phyloP scores from a whole-genome alignment of 2,329 filamentous ascomycete species.

The Claviceps cyperi region DNA sequence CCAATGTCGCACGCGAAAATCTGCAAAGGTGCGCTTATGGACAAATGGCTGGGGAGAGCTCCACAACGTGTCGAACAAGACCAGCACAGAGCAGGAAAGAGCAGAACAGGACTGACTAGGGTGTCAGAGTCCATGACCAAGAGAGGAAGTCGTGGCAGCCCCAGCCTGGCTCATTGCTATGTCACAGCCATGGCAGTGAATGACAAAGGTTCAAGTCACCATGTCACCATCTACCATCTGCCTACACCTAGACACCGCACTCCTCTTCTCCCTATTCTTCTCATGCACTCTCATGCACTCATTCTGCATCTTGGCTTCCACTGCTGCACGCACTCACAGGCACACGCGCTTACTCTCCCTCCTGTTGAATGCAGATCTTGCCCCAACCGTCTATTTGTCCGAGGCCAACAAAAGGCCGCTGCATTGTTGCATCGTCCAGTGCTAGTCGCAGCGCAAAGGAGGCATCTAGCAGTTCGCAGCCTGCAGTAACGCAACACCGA shows the following conservation, averaged over 20 bases:
- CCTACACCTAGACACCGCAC: too few species aligned
- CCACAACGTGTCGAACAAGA: background rate
- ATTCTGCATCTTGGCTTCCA: background rate
- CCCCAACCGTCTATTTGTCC: constrained; percentile 1
- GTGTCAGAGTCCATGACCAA: constrained; percentile 1
- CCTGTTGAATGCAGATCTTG: background rate
- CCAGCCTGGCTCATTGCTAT: background rate
- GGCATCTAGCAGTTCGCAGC: background rate
- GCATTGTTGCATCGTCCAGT: background rate
- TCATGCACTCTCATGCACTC: background rate
- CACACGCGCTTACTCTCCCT: background rate
- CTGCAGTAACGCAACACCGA: background rate
- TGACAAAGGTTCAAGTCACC: background rate
- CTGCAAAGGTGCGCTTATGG: constrained; percentile 29
- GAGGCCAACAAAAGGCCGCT: background rate
- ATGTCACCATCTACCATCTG: constrained; percentile 1
- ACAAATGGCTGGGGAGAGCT: too few species aligned
- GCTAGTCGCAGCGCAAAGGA: background rate
- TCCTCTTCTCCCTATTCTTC: background rate
- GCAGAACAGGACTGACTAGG: background rate
- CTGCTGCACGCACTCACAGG: background rate
- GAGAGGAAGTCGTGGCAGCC: constrained; percentile 7
- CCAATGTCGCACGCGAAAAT: constrained; percentile 1
- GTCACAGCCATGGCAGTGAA: background rate
- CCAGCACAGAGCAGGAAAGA: background rate